These are phyloP conservation scores for Podila verticillata DNA, from an alignment of 192 early-diverging fungal species.

Conservation along the genomic window DNA sequence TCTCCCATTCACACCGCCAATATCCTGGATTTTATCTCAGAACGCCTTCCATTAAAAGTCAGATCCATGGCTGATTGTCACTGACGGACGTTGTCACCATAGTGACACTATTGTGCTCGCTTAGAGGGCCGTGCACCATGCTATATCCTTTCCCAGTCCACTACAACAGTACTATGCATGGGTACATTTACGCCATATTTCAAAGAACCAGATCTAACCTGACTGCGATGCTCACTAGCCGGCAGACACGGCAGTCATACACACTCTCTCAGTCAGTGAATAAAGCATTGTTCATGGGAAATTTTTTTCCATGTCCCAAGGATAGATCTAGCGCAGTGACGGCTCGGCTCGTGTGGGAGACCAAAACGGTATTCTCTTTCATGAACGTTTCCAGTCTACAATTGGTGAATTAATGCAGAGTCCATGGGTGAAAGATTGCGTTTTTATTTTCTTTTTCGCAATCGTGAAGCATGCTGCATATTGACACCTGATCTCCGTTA, in stretches of 20 bases:
- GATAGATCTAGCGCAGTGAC: too few relatives aligned
- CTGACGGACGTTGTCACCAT: background rate
- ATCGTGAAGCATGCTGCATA: too few relatives aligned
- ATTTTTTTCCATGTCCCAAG: background rate
- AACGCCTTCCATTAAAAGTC: background rate
- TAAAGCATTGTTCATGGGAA: background rate
- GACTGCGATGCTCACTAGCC: background rate
- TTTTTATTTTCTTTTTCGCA: too few relatives aligned
- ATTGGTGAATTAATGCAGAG: background rate
- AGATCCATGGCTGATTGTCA: too few relatives aligned
- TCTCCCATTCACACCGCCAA: background rate
- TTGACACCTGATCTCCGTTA: too few relatives aligned
- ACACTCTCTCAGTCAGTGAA: background rate
- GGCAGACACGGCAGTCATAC: background rate
- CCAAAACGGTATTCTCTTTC: too few relatives aligned
- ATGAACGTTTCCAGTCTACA: too few relatives aligned
- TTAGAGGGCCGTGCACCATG: background rate
- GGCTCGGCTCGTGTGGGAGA: too few relatives aligned
- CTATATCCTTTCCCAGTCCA: background rate
- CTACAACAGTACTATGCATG: background rate
- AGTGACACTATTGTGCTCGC: background rate
- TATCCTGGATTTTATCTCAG: background rate
- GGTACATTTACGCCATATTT: conserved; percentile 6
- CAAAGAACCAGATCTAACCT: background rate
- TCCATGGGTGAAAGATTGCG: too few relatives aligned